Base-by-base conservation (phyloP, 2,329 filamentous ascomycete genomes). In the Apiospora kogelbergensis region DNA sequence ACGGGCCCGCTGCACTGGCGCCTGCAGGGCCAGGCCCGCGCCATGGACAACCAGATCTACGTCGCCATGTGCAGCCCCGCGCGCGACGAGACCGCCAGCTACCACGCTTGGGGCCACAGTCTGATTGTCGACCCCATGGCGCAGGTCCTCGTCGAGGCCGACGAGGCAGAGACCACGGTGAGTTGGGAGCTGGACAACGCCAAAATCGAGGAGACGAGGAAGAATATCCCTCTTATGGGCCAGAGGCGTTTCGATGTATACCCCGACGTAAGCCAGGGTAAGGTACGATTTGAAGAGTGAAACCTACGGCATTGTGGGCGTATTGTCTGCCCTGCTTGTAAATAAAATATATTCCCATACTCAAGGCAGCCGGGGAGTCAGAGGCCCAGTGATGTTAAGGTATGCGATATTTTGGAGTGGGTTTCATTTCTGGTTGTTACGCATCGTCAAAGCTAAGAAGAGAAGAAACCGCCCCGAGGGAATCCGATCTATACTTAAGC, bases 161-260 rank as follows among this genome's bases (percentile, higher is more conserved):
- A 89, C 15, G 94, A 97, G 81, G 83, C 83, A 63, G 94, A 97
- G 83, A 88, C 88, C 4, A 92, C 93, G 70, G 86, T 97, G 13
- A 88, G 90, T 78, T 91, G 89, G 60, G 91, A 95, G 69, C 80
- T 98, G 76, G 85, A 88, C 44, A 87, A 85, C 5, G 88, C 86
- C 13, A 87, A 85, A 75, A 93, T 98, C 74, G 88, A 90, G 68
- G 90, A 93, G 81, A 89, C 90, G 63, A 88, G 95, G 78, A 93
- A 88, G 79, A 91, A 91, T 6, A 97, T 99, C 73, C 96, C 96
- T 2, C 84, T 98, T 67, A 89, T 90, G 75, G 87, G 86, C 22
- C 96, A 99, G 85, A 87, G 96, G 76, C 86, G 96, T 73, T 99
- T 97, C 78, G 96, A 99, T 80, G 92, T 99, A 24, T 99, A 99